Base-by-base conservation (phyloP, 148 eudicot species). In the Persicaria tinctoria region DNA sequence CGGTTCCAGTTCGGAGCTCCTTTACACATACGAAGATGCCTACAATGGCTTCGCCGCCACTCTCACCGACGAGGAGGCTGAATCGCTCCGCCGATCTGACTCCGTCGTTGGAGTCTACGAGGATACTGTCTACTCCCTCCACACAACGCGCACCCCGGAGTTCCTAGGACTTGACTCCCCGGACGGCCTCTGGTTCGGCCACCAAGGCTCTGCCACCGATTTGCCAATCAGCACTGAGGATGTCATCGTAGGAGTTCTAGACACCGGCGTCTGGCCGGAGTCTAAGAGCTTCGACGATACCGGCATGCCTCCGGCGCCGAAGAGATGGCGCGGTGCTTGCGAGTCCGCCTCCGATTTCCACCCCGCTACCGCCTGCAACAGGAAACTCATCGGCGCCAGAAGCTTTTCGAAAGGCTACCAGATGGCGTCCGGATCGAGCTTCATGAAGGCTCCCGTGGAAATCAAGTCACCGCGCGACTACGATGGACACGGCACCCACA, bases 401-500 rank as follows among this genome's bases (percentile, higher is more conserved):
- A 76, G 77, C 17, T 93, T 93, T 73, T 80, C 91, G 0, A 77
- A 78, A 17, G 98, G 98, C 3, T 86, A 83, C 75, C 60, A 55
- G 0, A 87, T 93, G 98, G 84, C 93, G 0, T 66, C 87, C 0
- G 85, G 87, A 0, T 75, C 70, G 0, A 74, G 76, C 3, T 57
- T 69, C 3, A 8, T 50, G n/a, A 79, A 57, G 18, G 60, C 2
- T 0, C 27, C 79, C 0, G 80, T 68, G 13, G 90, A 87, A 11
- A 62, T 79, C 9, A 80, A 74, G 0, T 89, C 97, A 0, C 91
- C 98, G 0, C 80, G 97, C 0, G 98, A 93, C 72, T 72, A 82
- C 10, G 98, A 93, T 16, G 98, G 98, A 0, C 98, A 93, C 53
- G 98, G 98, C 14, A 93, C 97, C 17, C 98, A 93, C 73, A 93